Conservation (phyloP, 1,284 basidiomycete genomes). For the Irpex rosettiformis region DNA sequence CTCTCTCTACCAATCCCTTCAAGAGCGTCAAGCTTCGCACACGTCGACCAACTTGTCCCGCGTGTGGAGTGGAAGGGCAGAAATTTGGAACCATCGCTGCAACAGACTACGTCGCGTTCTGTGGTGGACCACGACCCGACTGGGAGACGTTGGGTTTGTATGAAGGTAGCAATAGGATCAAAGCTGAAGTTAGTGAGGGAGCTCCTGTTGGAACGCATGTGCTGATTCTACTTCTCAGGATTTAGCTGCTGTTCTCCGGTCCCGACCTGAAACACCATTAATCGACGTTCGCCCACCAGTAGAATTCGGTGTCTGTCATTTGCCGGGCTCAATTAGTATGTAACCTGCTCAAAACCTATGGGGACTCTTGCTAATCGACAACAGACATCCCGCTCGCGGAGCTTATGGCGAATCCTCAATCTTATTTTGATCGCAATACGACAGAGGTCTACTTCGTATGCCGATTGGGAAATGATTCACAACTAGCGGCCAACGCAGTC, state of each 20-base stretch:
- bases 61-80: slow-evolving; percentile 52
- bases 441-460: slow-evolving; percentile 61
- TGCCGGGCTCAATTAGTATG: slow-evolving; percentile 77
- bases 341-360: too few relatives aligned
- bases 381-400: slow-evolving; percentile 67
- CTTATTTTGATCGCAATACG: slow-evolving; percentile 11
- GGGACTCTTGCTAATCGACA: too few relatives aligned
- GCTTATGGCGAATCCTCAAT: slow-evolving; percentile 55
- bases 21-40: slow-evolving; percentile 78
- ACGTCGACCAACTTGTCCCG: slow-evolving; percentile 57
- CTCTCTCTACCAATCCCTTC: slow-evolving; percentile 70
- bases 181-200: slow-evolving; percentile 37
- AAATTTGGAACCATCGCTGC: slow-evolving; percentile 43
- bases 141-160: slow-evolving; percentile 54
- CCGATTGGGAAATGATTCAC: slow-evolving; percentile 91
- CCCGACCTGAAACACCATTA: slow-evolving; percentile 36
- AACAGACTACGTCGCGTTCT: slow-evolving; percentile 77
- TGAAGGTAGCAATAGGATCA: slow-evolving; percentile 41
- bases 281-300: slow-evolving; percentile 82
- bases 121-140: slow-evolving; percentile 65
- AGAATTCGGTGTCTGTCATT: slow-evolving; percentile 86
- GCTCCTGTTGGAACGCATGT: not conserved
- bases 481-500: slow-evolving; percentile 76
- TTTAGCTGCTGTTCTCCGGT: slow-evolving; percentile 37
- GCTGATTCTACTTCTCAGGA: slow-evolving; percentile 31